Evolutionary conservation across 1,284 basidiomycete species (phyloP).

Genomic region (Puccinia coronata): DNA sequence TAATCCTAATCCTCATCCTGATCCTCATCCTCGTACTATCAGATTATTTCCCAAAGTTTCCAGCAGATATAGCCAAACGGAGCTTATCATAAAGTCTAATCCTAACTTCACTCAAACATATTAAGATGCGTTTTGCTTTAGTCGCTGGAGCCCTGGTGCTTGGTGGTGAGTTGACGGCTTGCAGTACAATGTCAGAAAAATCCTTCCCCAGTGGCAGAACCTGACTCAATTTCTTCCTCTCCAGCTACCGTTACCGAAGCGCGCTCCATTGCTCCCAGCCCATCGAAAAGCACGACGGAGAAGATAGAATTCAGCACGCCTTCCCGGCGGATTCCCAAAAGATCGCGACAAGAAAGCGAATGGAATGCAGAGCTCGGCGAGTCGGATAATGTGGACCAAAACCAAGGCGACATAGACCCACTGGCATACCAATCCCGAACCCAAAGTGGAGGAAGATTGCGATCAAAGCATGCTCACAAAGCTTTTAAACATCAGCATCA

Average conservation of each 20-base stretch:
- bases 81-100: too few relatives aligned
- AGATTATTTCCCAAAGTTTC: too few relatives aligned
- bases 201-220: too few relatives aligned
- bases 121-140: conserved; percentile 16
- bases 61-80: too few relatives aligned
- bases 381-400: background rate
- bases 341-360: background rate
- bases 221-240: background rate
- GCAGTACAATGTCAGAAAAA: background rate
- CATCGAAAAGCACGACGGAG: conserved; percentile 15
- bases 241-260: conserved; percentile 10
- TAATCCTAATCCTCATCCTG: too few relatives aligned
- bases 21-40: too few relatives aligned
- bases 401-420: background rate
- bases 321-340: background rate
- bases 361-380: background rate
- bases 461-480: background rate
- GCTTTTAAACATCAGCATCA: background rate
- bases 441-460: background rate
- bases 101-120: too few relatives aligned
- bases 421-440: background rate
- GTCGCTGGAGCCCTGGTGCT: conserved; percentile 19
- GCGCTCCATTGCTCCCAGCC: conserved; percentile 5
- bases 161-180: conserved; percentile 10
- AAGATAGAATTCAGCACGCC: background rate